Evolutionary conservation across 495 filamentous ascomycete genomes (phyloP).

Genomic region (Tetracladium setigerum): DNA sequence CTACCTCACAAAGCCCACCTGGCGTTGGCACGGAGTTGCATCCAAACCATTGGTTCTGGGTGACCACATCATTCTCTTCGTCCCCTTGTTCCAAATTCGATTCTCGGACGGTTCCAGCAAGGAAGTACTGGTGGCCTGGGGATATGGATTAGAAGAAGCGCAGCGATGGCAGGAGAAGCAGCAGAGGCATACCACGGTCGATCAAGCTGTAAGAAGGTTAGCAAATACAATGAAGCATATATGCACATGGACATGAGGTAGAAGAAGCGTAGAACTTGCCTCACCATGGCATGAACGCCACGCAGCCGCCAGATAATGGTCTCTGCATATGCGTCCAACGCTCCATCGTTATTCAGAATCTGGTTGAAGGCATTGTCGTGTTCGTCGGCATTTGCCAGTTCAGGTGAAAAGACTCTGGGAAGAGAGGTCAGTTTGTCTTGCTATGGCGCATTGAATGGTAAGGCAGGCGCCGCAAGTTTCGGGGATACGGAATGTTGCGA

Average conservation of each 20-base stretch:
- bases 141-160: background rate
- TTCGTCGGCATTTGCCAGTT: background rate
- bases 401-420: constrained; percentile 15
- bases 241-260: background rate
- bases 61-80: background rate
- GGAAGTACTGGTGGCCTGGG: constrained; percentile 11
- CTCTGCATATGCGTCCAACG: constrained; percentile 16
- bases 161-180: background rate
- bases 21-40: constrained; percentile 9
- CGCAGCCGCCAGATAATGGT: constrained; percentile 14
- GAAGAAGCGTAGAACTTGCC: constrained; percentile 2
- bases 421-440: background rate
- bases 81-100: background rate
- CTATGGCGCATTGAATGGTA: background rate
- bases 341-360: constrained; percentile 12
- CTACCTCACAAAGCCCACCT: constrained; percentile 18
- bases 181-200: constrained; percentile 1
- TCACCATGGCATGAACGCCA: constrained; percentile 15
- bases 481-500: background rate
- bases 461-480: background rate
- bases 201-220: background rate
- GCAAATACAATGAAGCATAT: background rate
- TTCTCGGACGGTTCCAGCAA: constrained; percentile 10
- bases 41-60: constrained; percentile 11
- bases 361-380: constrained; percentile 3